Evolutionary conservation across 1,284 basidiomycete species (phyloP).

Genomic region (Ceratorhiza oryzae-sativae): DNA sequence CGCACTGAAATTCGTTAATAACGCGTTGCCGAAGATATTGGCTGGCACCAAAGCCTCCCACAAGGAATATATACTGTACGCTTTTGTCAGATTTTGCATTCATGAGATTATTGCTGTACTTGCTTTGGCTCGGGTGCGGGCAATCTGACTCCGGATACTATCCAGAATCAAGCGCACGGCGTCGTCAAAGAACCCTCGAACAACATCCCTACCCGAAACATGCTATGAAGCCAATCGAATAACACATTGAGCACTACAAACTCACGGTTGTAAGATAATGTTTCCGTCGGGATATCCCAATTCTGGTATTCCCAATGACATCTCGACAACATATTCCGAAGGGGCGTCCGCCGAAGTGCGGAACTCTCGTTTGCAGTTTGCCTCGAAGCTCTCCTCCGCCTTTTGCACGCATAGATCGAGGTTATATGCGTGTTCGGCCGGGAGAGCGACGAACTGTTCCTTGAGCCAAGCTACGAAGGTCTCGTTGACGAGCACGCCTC

Average conservation of each 20-base stretch:
- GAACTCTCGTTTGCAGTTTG: slow-evolving; percentile 26
- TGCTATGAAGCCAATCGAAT: background rate
- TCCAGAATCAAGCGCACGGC: background rate
- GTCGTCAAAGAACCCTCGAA: slow-evolving; percentile 29
- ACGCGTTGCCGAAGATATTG: slow-evolving; percentile 17
- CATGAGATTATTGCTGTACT: no score
- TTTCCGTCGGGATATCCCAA: slow-evolving; percentile 18
- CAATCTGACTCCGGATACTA: slow-evolving; percentile 2
- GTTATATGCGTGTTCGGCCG: background rate
- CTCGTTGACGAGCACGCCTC: slow-evolving; percentile 19
- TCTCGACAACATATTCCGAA: slow-evolving; percentile 5
- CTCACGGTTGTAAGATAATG: background rate
- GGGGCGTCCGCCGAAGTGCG: background rate
- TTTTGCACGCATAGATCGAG: slow-evolving; percentile 20
- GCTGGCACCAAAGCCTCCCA: slow-evolving; percentile 27
- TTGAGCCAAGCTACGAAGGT: slow-evolving; percentile 2
- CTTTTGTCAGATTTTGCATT: no score
- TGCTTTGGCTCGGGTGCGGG: background rate
- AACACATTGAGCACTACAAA: background rate
- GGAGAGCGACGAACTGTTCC: background rate
- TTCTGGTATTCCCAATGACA: background rate
- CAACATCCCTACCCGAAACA: background rate
- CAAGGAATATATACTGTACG: slow-evolving; percentile 31
- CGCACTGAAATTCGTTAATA: background rate
- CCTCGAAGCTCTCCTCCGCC: slow-evolving; percentile 21